A percentile compares a stretch with the other conserved stretches of the same genome.
phyloP scores from a whole-genome alignment of 257 asterid species.

The Solanum sitiens region DNA sequence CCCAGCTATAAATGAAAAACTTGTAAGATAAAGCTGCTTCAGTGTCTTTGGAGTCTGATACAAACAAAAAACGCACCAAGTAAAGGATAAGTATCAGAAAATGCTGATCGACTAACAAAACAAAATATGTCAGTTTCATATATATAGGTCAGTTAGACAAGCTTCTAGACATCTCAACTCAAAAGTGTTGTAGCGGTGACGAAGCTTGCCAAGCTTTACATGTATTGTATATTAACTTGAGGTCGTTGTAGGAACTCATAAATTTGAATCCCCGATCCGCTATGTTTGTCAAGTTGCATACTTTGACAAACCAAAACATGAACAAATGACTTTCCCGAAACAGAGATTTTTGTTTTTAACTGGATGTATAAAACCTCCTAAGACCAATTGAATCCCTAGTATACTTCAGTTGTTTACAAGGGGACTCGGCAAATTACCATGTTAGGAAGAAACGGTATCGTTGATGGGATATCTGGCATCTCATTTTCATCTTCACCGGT shows the following conservation, averaged over 20 bases:
- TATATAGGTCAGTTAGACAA: not conserved
- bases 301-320: not conserved
- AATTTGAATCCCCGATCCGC: not conserved
- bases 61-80: constrained; percentile 2
- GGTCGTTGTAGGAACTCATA: not conserved
- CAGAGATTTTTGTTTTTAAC: not conserved
- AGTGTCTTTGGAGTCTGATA: constrained; percentile 69
- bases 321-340: not conserved
- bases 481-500: constrained; percentile 43
- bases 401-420: not conserved
- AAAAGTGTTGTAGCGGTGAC: not conserved
- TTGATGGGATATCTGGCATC: constrained; percentile 85
- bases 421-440: constrained; percentile 42
- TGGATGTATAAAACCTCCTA: not conserved
- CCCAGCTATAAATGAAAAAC: constrained; percentile 76
- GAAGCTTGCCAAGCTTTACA: not conserved
- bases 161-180: not conserved
- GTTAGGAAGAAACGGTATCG: constrained; percentile 83
- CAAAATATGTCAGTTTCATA: not conserved
- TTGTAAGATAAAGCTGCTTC: constrained; percentile 77
- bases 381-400: not conserved
- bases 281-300: not conserved
- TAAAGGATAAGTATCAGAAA: not conserved
- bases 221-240: not conserved
- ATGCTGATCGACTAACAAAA: not conserved